Evolutionary conservation across 306 rosid species (phyloP), one percentile per base, ranked within the genome.

Genomic region (Quercus aquifolioides): DNA sequence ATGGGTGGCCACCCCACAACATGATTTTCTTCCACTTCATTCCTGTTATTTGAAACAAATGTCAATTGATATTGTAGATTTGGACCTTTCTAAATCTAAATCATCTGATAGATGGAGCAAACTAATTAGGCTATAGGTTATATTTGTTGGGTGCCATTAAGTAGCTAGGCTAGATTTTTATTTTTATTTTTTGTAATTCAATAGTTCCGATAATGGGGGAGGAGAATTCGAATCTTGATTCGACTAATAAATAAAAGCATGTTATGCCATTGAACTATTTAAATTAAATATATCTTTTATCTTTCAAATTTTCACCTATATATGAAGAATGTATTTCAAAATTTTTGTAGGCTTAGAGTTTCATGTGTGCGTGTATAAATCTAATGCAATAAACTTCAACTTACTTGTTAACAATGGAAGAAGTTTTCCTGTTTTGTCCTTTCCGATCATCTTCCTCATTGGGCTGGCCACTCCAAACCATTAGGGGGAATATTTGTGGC

Each of bases 1-100:
- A 94, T 86, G 18, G 97, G 98, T 73, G 98, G 98, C 98, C 98
- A 94, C 75, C 98, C 98, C 82, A 92, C 94, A 17, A 86, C 75
- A 46, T 77, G 60, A 8, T 76, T 79, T 74, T 78, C 83, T 73
- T 88, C 90, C 78, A 58, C 82, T 11, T 72, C 80, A 18, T 73
- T 80, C 73, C 92, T 85, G 46, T n/a, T 41, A 6, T 31, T 19
- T 35, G 55, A 71, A 30, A 76, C 1, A 57, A 15, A 41, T 14
- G 25, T 31, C 1, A 13, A 64, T 64, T 15, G 7, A 5, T 14
- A 6, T 23, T 5, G 6, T 65, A 11, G 13, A 65, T 6, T 19
- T 5, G 2, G 17, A 3, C 17, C 64, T 58, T 65, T 65, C 46
- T 0, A 64, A 30, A 7, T 18, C 43, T 64, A 64, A 64, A 17